Evolutionary conservation across 2,329 filamentous ascomycete species (phyloP), one percentile per base, ranked within the genome.

Genomic region (Ophiocordyceps camponoti-rufipedis): DNA sequence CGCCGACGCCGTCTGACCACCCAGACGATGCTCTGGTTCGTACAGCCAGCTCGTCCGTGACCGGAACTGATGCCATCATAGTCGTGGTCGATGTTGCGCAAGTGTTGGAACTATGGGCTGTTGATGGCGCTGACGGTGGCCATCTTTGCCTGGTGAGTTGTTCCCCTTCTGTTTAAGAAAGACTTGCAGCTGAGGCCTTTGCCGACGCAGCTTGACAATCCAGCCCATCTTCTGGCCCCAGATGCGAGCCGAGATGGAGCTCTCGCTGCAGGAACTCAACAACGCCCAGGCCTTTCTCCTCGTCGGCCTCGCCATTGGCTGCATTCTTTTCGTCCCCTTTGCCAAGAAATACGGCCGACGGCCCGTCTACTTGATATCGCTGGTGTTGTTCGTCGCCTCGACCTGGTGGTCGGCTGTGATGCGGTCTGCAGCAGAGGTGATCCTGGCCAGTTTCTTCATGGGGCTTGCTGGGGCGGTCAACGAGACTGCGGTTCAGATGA

Each of bases 401-500:
- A 44, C 49, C 5, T 53, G 50, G 48, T 61, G 49, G 58, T 52
- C 11, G 40, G 45, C 43, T 0, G 43, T 46, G 1, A 59, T 58
- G 48, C 32, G 45, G 1, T 48, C 47, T 1, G 46, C 51, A 16
- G 18, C 47, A 1, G 55, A 60, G 41, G 28, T 60, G 16, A 54
- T 54, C 11, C 5, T 52, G 2, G 55, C 52, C 2, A 54, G 53
- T 28, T n/a, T 58, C 0, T 45, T 61, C 0, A 55, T 56, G 6
- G 63, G 64, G 0, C 45, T 66, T 14, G 59, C 61, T 2, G 62
- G 61, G 4, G 58, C 63, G 2, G 58, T 60, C 1, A 65, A 65
- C 16, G 62, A 66, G 41, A 58, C 60, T 1, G 56, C 61, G 11
- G 56, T 56, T 0, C 60, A 65, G 41, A 65, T 66, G 50, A 66